phyloP scores from a whole-genome alignment of 305 asterid species.

The Fraxinus paxiana region DNA sequence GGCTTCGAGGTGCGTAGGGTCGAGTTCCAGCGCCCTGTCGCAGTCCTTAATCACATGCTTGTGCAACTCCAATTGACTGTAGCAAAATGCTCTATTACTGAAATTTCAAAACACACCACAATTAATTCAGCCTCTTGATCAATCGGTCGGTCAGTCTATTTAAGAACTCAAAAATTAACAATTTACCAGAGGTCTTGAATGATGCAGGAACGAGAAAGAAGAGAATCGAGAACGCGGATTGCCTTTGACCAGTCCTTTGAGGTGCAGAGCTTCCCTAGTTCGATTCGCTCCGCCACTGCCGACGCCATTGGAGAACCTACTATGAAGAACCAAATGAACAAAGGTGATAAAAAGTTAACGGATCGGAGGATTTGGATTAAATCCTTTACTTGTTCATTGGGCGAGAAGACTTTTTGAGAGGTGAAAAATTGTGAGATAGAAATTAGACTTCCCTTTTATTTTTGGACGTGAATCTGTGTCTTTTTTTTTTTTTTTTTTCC shows the following conservation, averaged over 20 bases:
- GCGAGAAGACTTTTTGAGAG: slow-evolving; percentile 23
- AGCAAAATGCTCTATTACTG: slow-evolving; percentile 98
- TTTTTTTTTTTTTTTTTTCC: too few species aligned
- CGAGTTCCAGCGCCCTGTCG: slow-evolving; percentile 83
- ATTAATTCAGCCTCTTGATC: slow-evolving; percentile 31
- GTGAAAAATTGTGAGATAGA: neutral
- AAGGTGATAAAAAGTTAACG: neutral
- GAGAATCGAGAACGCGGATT: slow-evolving; percentile 82
- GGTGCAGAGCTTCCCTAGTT: slow-evolving; percentile 84
- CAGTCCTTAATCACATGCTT: slow-evolving; percentile 94
- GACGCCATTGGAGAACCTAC: slow-evolving; percentile 49
- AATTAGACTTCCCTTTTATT: neutral
- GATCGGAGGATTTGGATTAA: slow-evolving; percentile 30
- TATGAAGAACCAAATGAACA: neutral
- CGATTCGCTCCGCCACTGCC: slow-evolving; percentile 58
- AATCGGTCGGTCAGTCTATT: slow-evolving; percentile 6
- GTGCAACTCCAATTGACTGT: slow-evolving; percentile 95
- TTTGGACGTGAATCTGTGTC: neutral
- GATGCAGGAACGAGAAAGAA: slow-evolving; percentile 55
- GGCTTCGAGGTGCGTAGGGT: slow-evolving; percentile 74
- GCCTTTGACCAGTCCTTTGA: slow-evolving; percentile 98
- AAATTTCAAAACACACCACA: slow-evolving; percentile 20
- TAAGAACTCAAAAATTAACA: neutral
- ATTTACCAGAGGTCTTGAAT: slow-evolving; percentile 88
- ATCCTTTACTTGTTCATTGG: slow-evolving; percentile 40